Conservation (phyloP, 1,139 yeast genomes). For the Yamadazyma conglobata region DNA sequence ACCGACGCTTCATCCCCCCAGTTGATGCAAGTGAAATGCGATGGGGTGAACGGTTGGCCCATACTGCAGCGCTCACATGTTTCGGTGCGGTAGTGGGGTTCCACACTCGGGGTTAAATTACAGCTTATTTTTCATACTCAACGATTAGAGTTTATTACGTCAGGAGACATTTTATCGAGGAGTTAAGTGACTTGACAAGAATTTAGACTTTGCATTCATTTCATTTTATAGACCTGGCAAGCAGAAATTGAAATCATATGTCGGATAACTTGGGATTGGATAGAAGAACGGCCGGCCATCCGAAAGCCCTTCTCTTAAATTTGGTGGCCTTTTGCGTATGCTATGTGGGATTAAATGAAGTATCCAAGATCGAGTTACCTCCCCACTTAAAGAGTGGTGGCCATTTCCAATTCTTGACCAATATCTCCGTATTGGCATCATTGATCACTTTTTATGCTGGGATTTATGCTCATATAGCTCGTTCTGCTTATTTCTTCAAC, state of each 20-base stretch:
- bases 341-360: slow-evolving; percentile 23
- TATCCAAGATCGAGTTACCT: slow-evolving; percentile 30
- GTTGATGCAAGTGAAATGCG: not conserved
- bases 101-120: too few relatives aligned
- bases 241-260: too few relatives aligned
- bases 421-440: slow-evolving; percentile 50
- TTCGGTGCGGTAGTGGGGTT: too few relatives aligned
- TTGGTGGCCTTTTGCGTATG: slow-evolving; percentile 29
- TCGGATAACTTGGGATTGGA: too few relatives aligned
- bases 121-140: too few relatives aligned
- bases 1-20: not conserved
- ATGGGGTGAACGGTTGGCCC: too few relatives aligned
- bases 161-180: too few relatives aligned
- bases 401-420: slow-evolving; percentile 66
- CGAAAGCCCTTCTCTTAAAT: slow-evolving; percentile 22
- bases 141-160: too few relatives aligned
- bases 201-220: too few relatives aligned
- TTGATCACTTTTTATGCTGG: slow-evolving; percentile 42
- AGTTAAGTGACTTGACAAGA: too few relatives aligned
- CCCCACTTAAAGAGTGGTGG: slow-evolving; percentile 51
- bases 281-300: slow-evolving; percentile 32
- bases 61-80: too few relatives aligned
- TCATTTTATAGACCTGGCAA: too few relatives aligned
- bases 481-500: slow-evolving; percentile 20
- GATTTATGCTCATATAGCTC: slow-evolving; percentile 33